These are phyloP conservation scores for Violaceomyces palustris DNA, from an alignment of 1,284 basidiomycete species.

Conservation along the genomic window DNA sequence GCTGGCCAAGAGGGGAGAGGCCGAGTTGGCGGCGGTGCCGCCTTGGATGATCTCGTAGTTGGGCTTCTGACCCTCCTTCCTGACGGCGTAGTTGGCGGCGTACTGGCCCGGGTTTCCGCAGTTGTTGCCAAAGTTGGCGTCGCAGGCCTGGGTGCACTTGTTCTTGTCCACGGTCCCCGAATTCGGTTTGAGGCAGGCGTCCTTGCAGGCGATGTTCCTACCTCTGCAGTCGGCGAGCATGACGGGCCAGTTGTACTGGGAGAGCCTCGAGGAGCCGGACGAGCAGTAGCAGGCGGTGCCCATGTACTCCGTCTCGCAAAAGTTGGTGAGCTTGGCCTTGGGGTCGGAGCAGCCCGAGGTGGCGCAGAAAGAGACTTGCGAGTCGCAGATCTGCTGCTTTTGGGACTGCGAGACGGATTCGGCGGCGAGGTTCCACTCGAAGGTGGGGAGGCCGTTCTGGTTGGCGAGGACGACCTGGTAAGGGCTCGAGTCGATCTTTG, in stretches of 20 bases:
- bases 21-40: constrained; percentile 20
- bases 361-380: constrained; percentile 41
- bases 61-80: constrained; percentile 31
- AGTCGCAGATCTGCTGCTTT: constrained; percentile 30
- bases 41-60: constrained; percentile 35
- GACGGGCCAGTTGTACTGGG: constrained; percentile 50
- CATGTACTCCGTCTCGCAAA: constrained; percentile 44
- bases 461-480: constrained; percentile 30
- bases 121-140: constrained; percentile 29
- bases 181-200: constrained; percentile 31
- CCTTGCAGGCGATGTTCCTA: constrained; percentile 33
- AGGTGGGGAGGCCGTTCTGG: constrained; percentile 13
- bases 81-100: constrained; percentile 42
- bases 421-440: constrained; percentile 19
- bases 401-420: constrained; percentile 9
- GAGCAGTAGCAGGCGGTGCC: constrained; percentile 36
- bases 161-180: constrained; percentile 25
- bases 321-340: constrained; percentile 34
- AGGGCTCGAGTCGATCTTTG: constrained; percentile 14
- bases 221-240: constrained; percentile 44
- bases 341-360: constrained; percentile 35
- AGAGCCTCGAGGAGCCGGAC: constrained; percentile 30
- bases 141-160: constrained; percentile 29
- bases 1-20: too few relatives aligned
- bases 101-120: constrained; percentile 44